A percentile compares a stretch with the other conserved stretches of the same genome.
Conservation (phyloP, 2,329 filamentous ascomycete genomes). For the Penicillium oxalicum region DNA sequence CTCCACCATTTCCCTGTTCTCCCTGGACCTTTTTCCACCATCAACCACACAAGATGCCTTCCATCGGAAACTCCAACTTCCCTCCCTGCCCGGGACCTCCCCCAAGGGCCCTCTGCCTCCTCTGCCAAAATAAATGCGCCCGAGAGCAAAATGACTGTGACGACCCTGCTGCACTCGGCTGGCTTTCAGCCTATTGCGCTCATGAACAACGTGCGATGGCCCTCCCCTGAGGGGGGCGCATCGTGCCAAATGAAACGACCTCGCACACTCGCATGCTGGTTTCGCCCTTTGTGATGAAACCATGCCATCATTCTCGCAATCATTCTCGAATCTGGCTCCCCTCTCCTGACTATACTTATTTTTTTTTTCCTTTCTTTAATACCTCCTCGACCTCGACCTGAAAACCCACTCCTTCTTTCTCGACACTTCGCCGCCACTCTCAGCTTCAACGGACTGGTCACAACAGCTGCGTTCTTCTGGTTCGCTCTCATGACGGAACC, state of each 20-base stretch:
- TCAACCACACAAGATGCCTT: constrained; percentile 29
- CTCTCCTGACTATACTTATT: neutral
- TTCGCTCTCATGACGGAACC: too few relatives aligned
- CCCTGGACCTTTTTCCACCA: constrained; percentile 5
- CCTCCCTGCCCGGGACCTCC: constrained; percentile 37
- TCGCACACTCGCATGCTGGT: constrained; percentile 21
- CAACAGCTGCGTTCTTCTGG: too few relatives aligned
- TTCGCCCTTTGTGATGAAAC: constrained; percentile 21
- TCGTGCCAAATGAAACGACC: constrained; percentile 26
- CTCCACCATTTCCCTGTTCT: neutral
- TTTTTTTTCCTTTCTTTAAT: too few relatives aligned
- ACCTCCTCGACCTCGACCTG: too few relatives aligned
- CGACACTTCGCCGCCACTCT: too few relatives aligned
- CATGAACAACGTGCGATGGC: constrained; percentile 16
- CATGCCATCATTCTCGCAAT: neutral
- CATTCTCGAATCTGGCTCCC: neutral
- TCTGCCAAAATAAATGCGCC: constrained; percentile 31
- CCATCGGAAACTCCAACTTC: constrained; percentile 32
- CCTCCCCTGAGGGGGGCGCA: constrained; percentile 19
- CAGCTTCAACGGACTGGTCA: too few relatives aligned
- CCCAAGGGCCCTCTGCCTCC: constrained; percentile 37
- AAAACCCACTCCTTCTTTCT: too few relatives aligned
- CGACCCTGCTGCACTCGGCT: constrained; percentile 18
- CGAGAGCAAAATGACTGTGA: constrained; percentile 27
- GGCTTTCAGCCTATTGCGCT: constrained; percentile 15